Evolutionary conservation across 805 yeast genomes (phyloP), one percentile per base, ranked within the genome.

Genomic region (Starmerella powellii): DNA sequence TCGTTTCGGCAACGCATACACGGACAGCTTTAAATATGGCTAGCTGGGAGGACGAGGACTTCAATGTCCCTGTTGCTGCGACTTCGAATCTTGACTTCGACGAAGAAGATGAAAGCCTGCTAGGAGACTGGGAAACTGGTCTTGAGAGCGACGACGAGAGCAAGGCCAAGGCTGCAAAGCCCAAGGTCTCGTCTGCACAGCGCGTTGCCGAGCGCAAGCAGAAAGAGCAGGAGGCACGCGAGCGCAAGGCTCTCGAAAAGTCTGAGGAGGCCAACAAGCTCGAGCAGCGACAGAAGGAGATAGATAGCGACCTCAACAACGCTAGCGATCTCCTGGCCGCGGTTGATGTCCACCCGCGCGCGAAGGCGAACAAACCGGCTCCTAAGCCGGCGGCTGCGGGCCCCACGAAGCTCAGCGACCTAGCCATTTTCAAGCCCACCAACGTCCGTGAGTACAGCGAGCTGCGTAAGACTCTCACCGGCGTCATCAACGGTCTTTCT

Each of bases 261-360:
- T 63, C 48, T 47, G 66, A 66, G 15, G 72, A 81, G 31, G 78
- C 88, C n/a, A 72, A 84, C 57, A 73, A 68, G 53, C 86, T 80
- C 57, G 62, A 86, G 62, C 68, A 82, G 63, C 78, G 70, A 57
- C 69, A 80, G 60, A 94, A 91, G 17, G 94, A 88, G 63, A 56
- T 84, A 46, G 78, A 75, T 37, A 73, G 94, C 21, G 98, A 88
- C 65, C 68, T 88, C 61, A 84, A 83, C 62, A 84, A 83, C 59
- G 97, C 98, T 24, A 88, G 94, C 8, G 94, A 83, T 54, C 68
- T 88, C 54, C 85, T 88, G 59, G 95, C 86, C 24, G 94, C 86
- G 26, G 58, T 59, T 17, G 61, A 58, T 40, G 51, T 59, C 34
- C 64, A 61, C 46, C 64, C 64, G 21, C 51, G 62, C 4, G 39